These are phyloP conservation scores for Cymbopogon flexuosus DNA, from an alignment of 202 grass and related monocot genomes.

Conservation along the genomic window DNA sequence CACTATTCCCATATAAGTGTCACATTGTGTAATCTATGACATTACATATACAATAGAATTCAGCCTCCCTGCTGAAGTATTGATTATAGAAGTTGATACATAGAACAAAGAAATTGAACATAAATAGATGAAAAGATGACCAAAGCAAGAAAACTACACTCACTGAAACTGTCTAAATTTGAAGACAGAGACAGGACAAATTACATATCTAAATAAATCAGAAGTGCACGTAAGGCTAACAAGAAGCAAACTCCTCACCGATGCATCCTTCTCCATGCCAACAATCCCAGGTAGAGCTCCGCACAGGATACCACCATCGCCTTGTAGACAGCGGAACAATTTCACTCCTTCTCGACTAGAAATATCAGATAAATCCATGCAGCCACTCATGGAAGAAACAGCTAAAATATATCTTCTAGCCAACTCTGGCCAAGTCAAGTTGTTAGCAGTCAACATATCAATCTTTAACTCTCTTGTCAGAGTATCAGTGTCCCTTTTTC, in stretches of 20 bases:
- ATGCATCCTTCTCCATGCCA: conserved; percentile 93
- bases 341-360: conserved; percentile 85
- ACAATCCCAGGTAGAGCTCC: conserved; percentile 79
- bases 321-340: conserved; percentile 83
- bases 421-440: conserved; percentile 91
- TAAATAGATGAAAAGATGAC: conserved; percentile 8
- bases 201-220: conserved; percentile 18
- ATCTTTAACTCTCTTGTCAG: conserved; percentile 71
- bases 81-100: neutral
- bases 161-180: neutral
- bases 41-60: neutral
- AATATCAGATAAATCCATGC: conserved; percentile 80
- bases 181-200: conserved; percentile 11
- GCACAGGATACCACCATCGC: conserved; percentile 86
- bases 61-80: neutral
- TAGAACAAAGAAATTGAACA: neutral
- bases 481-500: conserved; percentile 79
- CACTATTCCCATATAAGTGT: neutral
- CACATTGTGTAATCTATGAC: neutral
- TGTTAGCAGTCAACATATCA: conserved; percentile 79
- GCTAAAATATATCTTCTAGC: conserved; percentile 89
- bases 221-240: conserved; percentile 14
- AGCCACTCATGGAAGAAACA: conserved; percentile 60
- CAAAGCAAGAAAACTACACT: conserved; percentile 4
- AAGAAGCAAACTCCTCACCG: conserved; percentile 53